phyloP scores from a whole-genome alignment of 2,329 filamentous ascomycete species.

The Parasarocladium wereldwijsianum region DNA sequence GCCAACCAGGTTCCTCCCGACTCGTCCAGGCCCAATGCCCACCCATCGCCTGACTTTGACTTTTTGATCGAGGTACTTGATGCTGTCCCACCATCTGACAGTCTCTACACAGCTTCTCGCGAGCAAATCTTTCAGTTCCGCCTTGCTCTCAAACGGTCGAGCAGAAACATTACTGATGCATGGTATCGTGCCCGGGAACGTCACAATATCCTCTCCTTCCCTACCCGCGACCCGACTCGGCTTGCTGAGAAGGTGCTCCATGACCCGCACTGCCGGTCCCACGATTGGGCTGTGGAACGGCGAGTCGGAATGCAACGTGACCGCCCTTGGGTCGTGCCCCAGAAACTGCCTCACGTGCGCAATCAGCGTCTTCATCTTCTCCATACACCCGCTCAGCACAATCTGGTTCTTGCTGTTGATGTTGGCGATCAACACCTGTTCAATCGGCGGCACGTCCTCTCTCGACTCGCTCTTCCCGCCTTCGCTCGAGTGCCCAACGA shows the following conservation, averaged over 20 bases:
- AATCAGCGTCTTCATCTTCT: slow-evolving; percentile 65
- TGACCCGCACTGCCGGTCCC: slow-evolving; percentile 64
- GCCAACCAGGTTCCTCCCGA: slow-evolving; percentile 82
- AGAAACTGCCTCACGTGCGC: slow-evolving; percentile 79
- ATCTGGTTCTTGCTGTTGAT: slow-evolving; percentile 96
- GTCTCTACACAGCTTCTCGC: slow-evolving; percentile 80
- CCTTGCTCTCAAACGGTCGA: slow-evolving; percentile 57
- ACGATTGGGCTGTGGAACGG: slow-evolving; percentile 90
- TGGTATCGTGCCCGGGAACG: slow-evolving; percentile 59
- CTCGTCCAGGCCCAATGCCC: slow-evolving; percentile 85
- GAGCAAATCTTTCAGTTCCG: slow-evolving; percentile 64
- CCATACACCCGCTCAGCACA: slow-evolving; percentile 77
- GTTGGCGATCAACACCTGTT: slow-evolving; percentile 84
- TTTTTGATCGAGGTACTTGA: slow-evolving; percentile 76
- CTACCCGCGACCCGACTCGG: slow-evolving; percentile 38
- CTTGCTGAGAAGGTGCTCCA: slow-evolving; percentile 52
- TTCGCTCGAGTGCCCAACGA: slow-evolving; percentile 54
- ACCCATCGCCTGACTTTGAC: slow-evolving; percentile 73
- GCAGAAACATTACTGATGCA: slow-evolving; percentile 82
- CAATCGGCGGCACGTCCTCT: slow-evolving; percentile 56
- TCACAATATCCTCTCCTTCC: slow-evolving; percentile 49
- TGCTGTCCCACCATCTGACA: slow-evolving; percentile 87
- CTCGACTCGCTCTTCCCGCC: slow-evolving; percentile 54
- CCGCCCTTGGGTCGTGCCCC: slow-evolving; percentile 79
- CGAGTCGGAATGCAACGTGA: slow-evolving; percentile 72